Conservation (phyloP, 805 yeast genomes). For the Zygoascus bituminiphila region DNA sequence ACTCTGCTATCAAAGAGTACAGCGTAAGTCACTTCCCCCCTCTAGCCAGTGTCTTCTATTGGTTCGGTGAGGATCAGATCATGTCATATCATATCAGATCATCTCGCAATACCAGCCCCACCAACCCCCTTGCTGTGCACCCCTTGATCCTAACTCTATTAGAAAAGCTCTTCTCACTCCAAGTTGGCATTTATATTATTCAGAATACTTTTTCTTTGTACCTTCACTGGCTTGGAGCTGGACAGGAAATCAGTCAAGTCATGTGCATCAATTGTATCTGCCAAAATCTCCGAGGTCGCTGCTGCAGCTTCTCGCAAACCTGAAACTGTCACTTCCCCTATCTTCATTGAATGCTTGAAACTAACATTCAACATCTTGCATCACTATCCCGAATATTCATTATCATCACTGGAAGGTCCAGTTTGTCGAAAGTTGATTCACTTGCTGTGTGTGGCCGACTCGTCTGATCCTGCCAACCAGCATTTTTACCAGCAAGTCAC, state of each 20-base stretch:
- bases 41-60: too few species aligned
- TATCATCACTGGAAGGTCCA: constrained; percentile 6
- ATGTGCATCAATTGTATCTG: constrained; percentile 1
- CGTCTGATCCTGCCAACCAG: neutral
- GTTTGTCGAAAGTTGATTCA: constrained; percentile 6
- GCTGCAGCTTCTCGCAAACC: neutral
- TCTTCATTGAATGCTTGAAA: constrained; percentile 12
- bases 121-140: too few species aligned
- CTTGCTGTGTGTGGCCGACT: neutral
- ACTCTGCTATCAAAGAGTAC: constrained; percentile 6
- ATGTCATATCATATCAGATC: too few species aligned
- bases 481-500: constrained; percentile 9
- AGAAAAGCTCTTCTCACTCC: neutral
- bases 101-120: too few species aligned
- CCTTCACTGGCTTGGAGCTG: constrained; percentile 7
- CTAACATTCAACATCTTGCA: constrained; percentile 13
- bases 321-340: neutral
- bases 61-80: too few species aligned
- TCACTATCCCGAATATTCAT: constrained; percentile 9
- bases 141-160: neutral
- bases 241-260: constrained; percentile 7
- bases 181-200: neutral
- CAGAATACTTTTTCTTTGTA: constrained; percentile 9
- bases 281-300: neutral
- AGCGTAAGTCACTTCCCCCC: neutral